Conservation (phyloP, 2,329 filamentous ascomycete species). For the Ceratocystis cubensis region DNA sequence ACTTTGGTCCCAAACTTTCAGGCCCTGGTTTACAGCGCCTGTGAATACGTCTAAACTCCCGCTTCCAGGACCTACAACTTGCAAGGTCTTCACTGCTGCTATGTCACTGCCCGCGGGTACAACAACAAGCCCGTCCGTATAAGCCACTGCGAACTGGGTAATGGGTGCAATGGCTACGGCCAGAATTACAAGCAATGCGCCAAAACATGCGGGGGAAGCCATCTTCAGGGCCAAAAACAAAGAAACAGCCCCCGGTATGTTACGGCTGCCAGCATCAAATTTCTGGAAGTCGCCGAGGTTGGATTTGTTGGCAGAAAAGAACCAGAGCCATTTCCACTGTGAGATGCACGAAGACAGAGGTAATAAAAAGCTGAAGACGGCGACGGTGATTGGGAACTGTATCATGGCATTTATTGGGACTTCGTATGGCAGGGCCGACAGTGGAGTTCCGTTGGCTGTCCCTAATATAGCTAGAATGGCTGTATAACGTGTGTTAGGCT, state of each 20-base stretch:
- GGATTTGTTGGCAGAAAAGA: slow-evolving; percentile 24
- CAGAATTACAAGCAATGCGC: slow-evolving; percentile 23
- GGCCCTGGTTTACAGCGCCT: neutral
- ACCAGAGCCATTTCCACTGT: slow-evolving; percentile 29
- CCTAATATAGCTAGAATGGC: slow-evolving; percentile 17
- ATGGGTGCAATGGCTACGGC: slow-evolving; percentile 21
- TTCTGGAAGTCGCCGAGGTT: slow-evolving; percentile 25
- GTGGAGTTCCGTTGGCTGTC: slow-evolving; percentile 22
- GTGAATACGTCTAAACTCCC: neutral
- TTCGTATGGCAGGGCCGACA: slow-evolving; percentile 23
- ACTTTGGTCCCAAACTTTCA: neutral
- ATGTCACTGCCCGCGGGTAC: neutral
- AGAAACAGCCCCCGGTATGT: slow-evolving; percentile 23
- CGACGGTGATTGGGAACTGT: slow-evolving; percentile 26
- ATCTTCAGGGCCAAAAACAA: slow-evolving; percentile 23
- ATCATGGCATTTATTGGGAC: slow-evolving; percentile 27
- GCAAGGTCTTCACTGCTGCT: slow-evolving; percentile 10
- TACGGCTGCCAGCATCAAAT: slow-evolving; percentile 26
- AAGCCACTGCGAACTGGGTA: slow-evolving; percentile 20
- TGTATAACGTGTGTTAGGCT: slow-evolving; percentile 7
- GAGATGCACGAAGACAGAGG: slow-evolving; percentile 26
- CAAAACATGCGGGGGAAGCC: slow-evolving; percentile 25
- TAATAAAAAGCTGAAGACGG: slow-evolving; percentile 24
- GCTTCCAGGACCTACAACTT: neutral
- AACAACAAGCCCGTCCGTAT: neutral